Base-by-base conservation (phyloP, 108 stramenopile genomes). In the Pseudonitzschia delicatissima region DNA sequence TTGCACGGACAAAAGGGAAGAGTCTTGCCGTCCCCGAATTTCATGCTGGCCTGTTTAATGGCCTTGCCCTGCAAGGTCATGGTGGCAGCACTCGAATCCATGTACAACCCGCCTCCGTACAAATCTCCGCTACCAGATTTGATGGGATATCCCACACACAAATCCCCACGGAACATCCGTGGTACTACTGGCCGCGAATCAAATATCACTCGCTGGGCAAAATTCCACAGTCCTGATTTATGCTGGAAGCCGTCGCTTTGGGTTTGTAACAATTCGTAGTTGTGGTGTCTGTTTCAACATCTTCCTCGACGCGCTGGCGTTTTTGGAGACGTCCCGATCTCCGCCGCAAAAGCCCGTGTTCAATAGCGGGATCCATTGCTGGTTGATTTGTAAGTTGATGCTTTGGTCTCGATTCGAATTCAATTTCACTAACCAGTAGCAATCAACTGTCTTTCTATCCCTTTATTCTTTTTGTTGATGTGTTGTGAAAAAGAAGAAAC, bases 1-100 rank as follows among this genome's bases (percentile, higher is more conserved):
- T 95, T 95, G 59, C 94, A 95, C 1, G 92, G 90, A 5, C 87
- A 79, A 66, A 87, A 91, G 9, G 94, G 83, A 45, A 95, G 61
- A 8, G 87, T 86, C 44, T 72, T 58, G 3, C 90, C 90, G 45
- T 82, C 77, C 5, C 91, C 94, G 72, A 92, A 95, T 40, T 69
- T 67, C 6, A 62, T 33, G 12, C 85, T 78, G 8, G 91, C 87
- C 26, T 77, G 45, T 20, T 72, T 61, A 18, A 96, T 91, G 2
- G 95, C 88, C 29, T 37, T 31, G 2, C 91, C 95, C 62, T 96
- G 95, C 8, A 70, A 80, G 2, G 92, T 92, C 64, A 81, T 64
- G 9, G 71, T 69, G 18, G 78, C 80, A 2, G 88, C 68, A 11
- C 87, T 83, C 6, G 86, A 87, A 29, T 62, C 34, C 2, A 81